Percentiles rank a stretch among this genome's conserved stretches.
Conservation (phyloP, 495 filamentous ascomycete genomes). For the Evernia prunastri region DNA sequence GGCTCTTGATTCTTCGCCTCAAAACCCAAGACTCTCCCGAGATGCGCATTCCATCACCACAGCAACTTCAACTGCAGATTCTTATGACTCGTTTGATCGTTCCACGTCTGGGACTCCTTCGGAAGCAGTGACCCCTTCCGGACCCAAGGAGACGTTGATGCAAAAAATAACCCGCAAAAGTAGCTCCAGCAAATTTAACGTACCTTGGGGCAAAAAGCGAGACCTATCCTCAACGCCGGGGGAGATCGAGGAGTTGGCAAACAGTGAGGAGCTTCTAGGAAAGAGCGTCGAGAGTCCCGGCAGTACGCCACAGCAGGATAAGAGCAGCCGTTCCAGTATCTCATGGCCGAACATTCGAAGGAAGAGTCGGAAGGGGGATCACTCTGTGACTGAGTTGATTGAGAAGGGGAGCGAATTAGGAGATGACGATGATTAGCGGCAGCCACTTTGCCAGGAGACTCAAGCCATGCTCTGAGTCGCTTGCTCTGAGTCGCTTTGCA, state of each 20-base stretch:
- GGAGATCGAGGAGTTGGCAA: constrained; percentile 44
- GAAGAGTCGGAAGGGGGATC: constrained; percentile 40
- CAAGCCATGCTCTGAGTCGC: neutral
- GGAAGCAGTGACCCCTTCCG: constrained; percentile 47
- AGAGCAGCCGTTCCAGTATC: constrained; percentile 39
- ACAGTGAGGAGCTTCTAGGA: constrained; percentile 41
- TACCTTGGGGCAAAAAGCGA: constrained; percentile 60
- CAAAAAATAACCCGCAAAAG: constrained; percentile 73
- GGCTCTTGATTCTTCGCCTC: constrained; percentile 48
- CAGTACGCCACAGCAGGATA: constrained; percentile 41
- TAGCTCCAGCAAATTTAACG: constrained; percentile 71
- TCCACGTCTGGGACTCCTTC: constrained; percentile 59
- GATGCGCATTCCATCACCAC: constrained; percentile 56
- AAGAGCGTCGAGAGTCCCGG: constrained; percentile 46
- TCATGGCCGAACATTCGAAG: constrained; percentile 45
- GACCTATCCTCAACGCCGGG: constrained; percentile 44
- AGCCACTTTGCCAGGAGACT: neutral
- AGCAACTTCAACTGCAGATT: constrained; percentile 59
- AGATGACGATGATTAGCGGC: constrained; percentile 38
- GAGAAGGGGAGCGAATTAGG: constrained; percentile 44
- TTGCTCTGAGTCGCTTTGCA: neutral
- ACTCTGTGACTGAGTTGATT: constrained; percentile 42
- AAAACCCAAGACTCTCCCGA: constrained; percentile 56
- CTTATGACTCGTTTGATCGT: constrained; percentile 66
- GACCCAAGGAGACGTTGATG: constrained; percentile 57